These are phyloP conservation scores for Silene noctiflora DNA, from an alignment of 179 eudicot genomes.

Conservation along the genomic window DNA sequence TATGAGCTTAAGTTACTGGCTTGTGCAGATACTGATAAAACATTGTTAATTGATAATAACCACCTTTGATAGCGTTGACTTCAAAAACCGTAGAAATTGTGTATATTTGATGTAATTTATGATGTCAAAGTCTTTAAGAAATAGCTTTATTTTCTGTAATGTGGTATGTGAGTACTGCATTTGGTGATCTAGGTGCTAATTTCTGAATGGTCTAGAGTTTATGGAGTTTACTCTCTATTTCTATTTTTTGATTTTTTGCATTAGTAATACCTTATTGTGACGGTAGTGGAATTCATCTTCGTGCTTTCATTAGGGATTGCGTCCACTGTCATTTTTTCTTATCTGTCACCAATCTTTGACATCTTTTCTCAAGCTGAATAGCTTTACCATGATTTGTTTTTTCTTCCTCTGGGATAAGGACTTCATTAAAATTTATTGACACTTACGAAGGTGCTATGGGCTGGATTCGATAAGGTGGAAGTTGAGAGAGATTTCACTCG, in stretches of 20 bases:
- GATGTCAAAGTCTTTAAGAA: neutral
- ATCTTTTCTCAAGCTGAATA: neutral
- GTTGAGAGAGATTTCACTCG: conserved; percentile 42
- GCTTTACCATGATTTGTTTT: neutral
- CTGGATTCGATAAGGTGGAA: conserved; percentile 83
- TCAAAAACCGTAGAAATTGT: too few species aligned
- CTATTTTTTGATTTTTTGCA: too few species aligned
- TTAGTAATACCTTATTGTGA: too few species aligned
- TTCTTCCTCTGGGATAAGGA: conserved; percentile 6
- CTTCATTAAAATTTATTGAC: neutral
- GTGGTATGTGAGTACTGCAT: too few species aligned
- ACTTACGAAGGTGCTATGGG: conserved; percentile 69
- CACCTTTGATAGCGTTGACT: neutral
- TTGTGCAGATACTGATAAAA: too few species aligned
- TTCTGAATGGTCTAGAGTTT: too few species aligned
- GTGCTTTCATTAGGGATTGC: neutral
- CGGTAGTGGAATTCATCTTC: too few species aligned
- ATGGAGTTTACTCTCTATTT: too few species aligned
- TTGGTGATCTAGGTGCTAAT: too few species aligned
- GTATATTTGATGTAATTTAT: neutral
- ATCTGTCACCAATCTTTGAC: neutral
- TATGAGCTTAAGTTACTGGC: too few species aligned
- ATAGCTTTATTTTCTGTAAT: neutral
- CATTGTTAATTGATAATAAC: neutral
- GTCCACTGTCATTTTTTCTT: neutral